Percentiles rank a stretch among this genome's conserved stretches.
Evolutionary conservation across 2,329 filamentous ascomycete genomes (phyloP).

Genomic region (Diatrype stigma): DNA sequence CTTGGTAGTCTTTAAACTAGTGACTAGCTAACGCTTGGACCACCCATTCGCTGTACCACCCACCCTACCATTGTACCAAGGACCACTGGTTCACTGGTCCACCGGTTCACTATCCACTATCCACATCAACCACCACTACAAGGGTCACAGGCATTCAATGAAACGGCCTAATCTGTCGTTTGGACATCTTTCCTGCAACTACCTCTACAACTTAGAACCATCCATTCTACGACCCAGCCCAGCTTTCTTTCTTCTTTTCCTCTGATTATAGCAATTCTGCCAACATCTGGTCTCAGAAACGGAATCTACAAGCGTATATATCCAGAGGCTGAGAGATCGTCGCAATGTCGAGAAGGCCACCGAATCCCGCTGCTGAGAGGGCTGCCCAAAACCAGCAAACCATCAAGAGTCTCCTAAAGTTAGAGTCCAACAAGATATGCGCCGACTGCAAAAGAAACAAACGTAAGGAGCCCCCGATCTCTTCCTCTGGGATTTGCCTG

Average conservation of each 20-base stretch:
- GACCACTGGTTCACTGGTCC: too few relatives aligned
- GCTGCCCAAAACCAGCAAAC: conserved; percentile 90
- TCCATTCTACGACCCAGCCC: not conserved
- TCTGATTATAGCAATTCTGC: not conserved
- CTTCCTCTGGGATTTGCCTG: too few relatives aligned
- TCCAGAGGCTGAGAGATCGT: conserved; percentile 1
- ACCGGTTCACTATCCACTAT: too few relatives aligned
- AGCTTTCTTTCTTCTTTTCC: not conserved
- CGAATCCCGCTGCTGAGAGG: conserved; percentile 77
- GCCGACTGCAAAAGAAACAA: conserved; percentile 99
- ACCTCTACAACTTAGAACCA: not conserved
- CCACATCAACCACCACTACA: not conserved
- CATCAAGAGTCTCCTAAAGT: conserved; percentile 90
- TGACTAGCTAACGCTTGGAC: too few relatives aligned
- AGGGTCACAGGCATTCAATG: not conserved
- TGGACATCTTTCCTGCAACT: not conserved
- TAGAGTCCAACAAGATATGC: conserved; percentile 94
- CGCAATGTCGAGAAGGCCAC: conserved; percentile 72
- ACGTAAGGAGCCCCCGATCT: conserved; percentile 51
- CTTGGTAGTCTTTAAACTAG: too few relatives aligned
- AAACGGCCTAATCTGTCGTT: not conserved
- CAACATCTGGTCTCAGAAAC: not conserved
- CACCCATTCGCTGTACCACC: too few relatives aligned
- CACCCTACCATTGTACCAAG: too few relatives aligned
- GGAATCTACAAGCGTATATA: too few relatives aligned